phyloP scores from a whole-genome alignment of 2,329 filamentous ascomycete genomes.

The Aspergillus cejpii region DNA sequence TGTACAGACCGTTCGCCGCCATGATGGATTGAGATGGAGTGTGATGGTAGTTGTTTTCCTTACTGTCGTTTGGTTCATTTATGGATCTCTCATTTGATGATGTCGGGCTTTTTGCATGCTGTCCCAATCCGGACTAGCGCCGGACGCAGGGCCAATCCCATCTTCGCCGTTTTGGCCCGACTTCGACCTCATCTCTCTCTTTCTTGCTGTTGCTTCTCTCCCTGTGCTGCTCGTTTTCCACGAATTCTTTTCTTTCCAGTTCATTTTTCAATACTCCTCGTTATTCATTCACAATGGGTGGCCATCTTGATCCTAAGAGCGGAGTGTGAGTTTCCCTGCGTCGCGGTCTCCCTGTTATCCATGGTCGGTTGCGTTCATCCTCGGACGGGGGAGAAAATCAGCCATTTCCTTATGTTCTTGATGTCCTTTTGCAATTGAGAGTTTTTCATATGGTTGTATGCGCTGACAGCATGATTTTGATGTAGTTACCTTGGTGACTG shows the following conservation, averaged over 20 bases:
- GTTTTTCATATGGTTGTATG: not conserved
- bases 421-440: not conserved
- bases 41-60: not conserved
- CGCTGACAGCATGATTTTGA: conserved; percentile 22
- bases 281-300: conserved; percentile 34
- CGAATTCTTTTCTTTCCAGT: conserved; percentile 9
- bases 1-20: conserved; percentile 40
- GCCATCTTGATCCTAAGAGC: conserved; percentile 38
- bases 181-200: conserved; percentile 20
- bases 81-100: conserved; percentile 21
- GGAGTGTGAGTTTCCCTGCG: conserved; percentile 36
- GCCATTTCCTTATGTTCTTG: not conserved
- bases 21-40: conserved; percentile 32
- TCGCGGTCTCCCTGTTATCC: not conserved
- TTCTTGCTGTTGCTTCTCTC: conserved; percentile 14
- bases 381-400: not conserved
- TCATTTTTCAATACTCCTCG: conserved; percentile 6
- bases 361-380: conserved; percentile 2
- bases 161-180: conserved; percentile 30
- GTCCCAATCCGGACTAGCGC: conserved; percentile 35
- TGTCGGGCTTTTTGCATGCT: conserved; percentile 33
- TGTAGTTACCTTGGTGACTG: conserved; percentile 66
- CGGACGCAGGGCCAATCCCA: conserved; percentile 19
- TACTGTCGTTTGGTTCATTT: not conserved
- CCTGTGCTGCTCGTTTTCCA: conserved; percentile 11